A percentile compares a stretch with the other conserved stretches of the same genome.
These are phyloP conservation scores for Cercospora sesami DNA, from an alignment of 2,329 filamentous ascomycete species.

Conservation along the genomic window DNA sequence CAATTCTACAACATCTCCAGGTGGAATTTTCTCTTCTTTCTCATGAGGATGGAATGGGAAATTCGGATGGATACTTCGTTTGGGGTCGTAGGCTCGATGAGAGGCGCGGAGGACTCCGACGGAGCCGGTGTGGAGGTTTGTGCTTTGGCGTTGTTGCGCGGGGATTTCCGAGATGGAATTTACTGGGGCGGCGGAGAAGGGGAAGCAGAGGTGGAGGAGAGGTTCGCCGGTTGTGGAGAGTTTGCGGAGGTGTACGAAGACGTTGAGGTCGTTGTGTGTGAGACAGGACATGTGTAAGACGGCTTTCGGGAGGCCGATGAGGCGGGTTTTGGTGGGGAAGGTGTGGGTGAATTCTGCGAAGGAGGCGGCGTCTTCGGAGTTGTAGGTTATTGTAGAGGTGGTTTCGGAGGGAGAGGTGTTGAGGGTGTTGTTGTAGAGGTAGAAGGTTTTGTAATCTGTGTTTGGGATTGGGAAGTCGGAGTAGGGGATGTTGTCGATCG, in stretches of 20 bases:
- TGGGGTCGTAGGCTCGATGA: conserved; percentile 20
- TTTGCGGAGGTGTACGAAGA: conserved; percentile 28
- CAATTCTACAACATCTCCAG: conserved; percentile 47
- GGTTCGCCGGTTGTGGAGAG: conserved; percentile 21
- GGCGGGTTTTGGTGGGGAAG: conserved; percentile 42
- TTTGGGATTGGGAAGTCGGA: conserved; percentile 26
- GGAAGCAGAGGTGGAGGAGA: conserved; percentile 24
- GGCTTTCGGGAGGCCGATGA: conserved; percentile 53
- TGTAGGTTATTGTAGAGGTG: conserved; percentile 10
- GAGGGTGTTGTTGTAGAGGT: conserved; percentile 19
- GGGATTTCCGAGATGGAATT: conserved; percentile 45
- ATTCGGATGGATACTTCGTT: conserved; percentile 18
- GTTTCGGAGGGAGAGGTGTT: not conserved
- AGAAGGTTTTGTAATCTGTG: conserved; percentile 22
- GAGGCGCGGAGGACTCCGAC: conserved; percentile 23
- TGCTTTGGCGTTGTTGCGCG: conserved; percentile 37
- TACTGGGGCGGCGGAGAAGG: conserved; percentile 22
- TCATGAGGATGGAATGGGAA: conserved; percentile 26
- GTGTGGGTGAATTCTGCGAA: conserved; percentile 41
- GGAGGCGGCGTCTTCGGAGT: conserved; percentile 26
- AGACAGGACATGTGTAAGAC: conserved; percentile 45
- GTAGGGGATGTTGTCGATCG: conserved; percentile 39
- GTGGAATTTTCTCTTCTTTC: conserved; percentile 43
- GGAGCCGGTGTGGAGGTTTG: conserved; percentile 22
- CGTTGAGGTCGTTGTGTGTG: conserved; percentile 27